Evolutionary conservation across 2,329 filamentous ascomycete genomes (phyloP).

Genomic region (Fusarium graminum): DNA sequence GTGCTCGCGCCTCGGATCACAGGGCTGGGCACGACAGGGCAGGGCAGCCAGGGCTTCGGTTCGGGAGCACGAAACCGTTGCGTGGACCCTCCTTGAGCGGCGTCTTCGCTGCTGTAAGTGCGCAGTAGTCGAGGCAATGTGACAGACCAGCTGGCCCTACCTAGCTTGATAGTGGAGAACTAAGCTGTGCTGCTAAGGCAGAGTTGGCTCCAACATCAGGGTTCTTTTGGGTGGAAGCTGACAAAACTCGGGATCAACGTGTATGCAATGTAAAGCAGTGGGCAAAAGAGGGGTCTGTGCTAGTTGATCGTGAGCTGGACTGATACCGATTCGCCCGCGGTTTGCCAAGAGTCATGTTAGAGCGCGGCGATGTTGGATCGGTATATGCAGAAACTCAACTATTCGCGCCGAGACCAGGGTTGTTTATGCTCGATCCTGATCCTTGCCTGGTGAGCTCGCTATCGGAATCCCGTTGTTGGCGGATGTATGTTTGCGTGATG

Average conservation of each 20-base stretch:
- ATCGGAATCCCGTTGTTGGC: conserved; percentile 3
- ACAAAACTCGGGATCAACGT: conserved; percentile 5
- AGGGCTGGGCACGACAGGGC: conserved; percentile 9
- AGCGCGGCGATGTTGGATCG: background rate
- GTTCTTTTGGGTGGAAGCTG: conserved; percentile 27
- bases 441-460: background rate
- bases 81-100: background rate
- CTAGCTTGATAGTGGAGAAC: conserved; percentile 14
- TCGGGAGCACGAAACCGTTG: conserved; percentile 22
- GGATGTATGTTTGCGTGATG: conserved; percentile 3
- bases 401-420: conserved; percentile 2
- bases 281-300: conserved; percentile 20
- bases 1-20: conserved; percentile 10
- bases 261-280: conserved; percentile 7
- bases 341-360: conserved; percentile 1
- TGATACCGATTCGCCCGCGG: conserved; percentile 30
- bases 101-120: background rate
- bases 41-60: background rate
- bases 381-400: conserved; percentile 1
- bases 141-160: conserved; percentile 12
- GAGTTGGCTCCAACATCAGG: conserved; percentile 3
- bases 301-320: conserved; percentile 11
- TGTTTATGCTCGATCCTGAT: conserved; percentile 4
- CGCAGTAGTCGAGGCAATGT: conserved; percentile 1
- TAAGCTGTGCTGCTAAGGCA: conserved; percentile 5